These are phyloP conservation scores for Russula sp. DNA, from an alignment of 768 basidiomycete genomes.

Conservation along the genomic window DNA sequence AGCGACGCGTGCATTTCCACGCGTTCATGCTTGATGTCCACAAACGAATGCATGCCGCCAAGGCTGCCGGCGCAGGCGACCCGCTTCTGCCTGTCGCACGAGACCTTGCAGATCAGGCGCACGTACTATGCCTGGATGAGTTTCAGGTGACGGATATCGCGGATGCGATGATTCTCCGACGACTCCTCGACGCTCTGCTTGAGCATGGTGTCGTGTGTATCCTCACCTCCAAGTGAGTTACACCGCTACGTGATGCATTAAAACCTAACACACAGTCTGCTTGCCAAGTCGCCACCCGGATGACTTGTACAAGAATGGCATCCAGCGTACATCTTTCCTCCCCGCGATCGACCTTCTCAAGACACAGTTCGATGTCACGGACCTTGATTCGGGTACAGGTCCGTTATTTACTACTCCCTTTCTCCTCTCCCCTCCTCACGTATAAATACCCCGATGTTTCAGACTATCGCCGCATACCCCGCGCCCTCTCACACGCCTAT, in stretches of 20 bases:
- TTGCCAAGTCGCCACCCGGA: slow-evolving; percentile 85
- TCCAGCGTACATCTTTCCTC: slow-evolving; percentile 91
- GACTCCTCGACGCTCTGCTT: slow-evolving; percentile 82
- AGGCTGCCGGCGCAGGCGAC: slow-evolving; percentile 67
- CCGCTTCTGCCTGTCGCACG: slow-evolving; percentile 85
- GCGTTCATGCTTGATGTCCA: slow-evolving; percentile 99
- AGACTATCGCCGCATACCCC: slow-evolving; percentile 95
- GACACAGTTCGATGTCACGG: slow-evolving; percentile 78
- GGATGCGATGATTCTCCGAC: slow-evolving; percentile 95
- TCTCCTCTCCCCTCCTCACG: neutral
- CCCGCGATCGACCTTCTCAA: slow-evolving; percentile 95
- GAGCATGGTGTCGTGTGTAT: slow-evolving; percentile 90
- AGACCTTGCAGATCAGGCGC: slow-evolving; percentile 81
- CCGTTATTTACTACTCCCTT: slow-evolving; percentile 25
- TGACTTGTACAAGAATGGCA: slow-evolving; percentile 97
- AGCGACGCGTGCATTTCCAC: slow-evolving; percentile 94
- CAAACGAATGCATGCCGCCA: slow-evolving; percentile 83
- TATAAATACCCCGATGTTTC: slow-evolving; percentile 2
- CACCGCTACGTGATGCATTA: neutral
- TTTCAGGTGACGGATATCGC: slow-evolving; percentile 99
- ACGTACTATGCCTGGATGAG: slow-evolving; percentile 93
- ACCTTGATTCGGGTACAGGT: slow-evolving; percentile 96
- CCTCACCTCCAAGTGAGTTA: slow-evolving; percentile 91
- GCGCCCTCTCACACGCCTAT: slow-evolving; percentile 92
- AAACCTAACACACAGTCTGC: neutral